Percentiles rank a stretch among this genome's conserved stretches.
Evolutionary conservation across 805 yeast genomes (phyloP).

Genomic region (Schwanniomyces occidentalis): DNA sequence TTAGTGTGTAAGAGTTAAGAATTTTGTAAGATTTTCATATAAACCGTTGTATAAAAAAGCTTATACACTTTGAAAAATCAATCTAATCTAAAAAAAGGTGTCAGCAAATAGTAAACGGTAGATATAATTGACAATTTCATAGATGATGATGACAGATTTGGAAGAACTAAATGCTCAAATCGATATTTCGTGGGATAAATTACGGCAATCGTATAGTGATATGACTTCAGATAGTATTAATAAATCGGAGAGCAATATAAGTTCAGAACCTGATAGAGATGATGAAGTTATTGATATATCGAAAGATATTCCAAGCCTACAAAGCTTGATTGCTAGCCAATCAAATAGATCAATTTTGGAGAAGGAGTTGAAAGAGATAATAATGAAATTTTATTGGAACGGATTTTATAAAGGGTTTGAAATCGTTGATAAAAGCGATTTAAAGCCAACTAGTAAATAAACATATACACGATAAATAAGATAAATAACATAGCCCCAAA

Average conservation of each 20-base stretch:
- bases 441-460: not conserved
- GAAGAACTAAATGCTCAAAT: conserved; percentile 1
- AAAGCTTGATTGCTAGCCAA: conserved; percentile 15
- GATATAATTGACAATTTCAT: no score
- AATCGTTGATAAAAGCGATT: no score
- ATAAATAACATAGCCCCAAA: no score
- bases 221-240: no score
- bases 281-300: conserved; percentile 6
- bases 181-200: conserved; percentile 1
- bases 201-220: conserved; percentile 1
- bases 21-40: no score
- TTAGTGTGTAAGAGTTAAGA: no score
- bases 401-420: conserved; percentile 33
- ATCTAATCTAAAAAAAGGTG: no score
- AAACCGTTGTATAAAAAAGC: no score
- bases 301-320: conserved; percentile 16
- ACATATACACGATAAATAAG: not conserved
- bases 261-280: no score
- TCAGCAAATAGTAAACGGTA: no score
- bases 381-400: conserved; percentile 33
- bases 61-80: no score
- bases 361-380: conserved; percentile 22
- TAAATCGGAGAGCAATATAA: no score
- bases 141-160: not conserved
- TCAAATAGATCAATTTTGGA: conserved; percentile 15